Conservation (phyloP, 2,329 filamentous ascomycete genomes). For the Malbranchea zuffiana region DNA sequence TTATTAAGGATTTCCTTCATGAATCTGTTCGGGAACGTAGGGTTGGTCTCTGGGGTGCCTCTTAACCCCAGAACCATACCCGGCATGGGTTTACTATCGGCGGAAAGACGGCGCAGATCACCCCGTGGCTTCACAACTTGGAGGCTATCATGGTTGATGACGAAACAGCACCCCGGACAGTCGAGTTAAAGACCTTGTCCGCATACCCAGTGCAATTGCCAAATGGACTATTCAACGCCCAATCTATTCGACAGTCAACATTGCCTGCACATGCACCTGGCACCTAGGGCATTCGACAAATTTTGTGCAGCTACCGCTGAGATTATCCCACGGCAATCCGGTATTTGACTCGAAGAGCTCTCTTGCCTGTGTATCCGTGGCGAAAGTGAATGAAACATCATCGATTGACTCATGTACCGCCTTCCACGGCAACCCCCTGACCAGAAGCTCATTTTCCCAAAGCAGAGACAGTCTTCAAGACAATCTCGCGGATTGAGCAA, state of each 20-base stretch:
- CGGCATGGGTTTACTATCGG: slow-evolving; percentile 47
- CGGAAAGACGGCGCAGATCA: slow-evolving; percentile 44
- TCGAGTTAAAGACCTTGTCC: slow-evolving; percentile 38
- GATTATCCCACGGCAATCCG: slow-evolving; percentile 49
- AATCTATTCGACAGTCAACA: slow-evolving; percentile 49
- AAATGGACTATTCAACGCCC: slow-evolving; percentile 20
- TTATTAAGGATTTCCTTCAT: slow-evolving; percentile 41
- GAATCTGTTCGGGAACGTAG: slow-evolving; percentile 50
- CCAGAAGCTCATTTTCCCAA: slow-evolving; percentile 48
- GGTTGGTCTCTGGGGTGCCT: slow-evolving; percentile 39
- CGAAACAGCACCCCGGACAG: slow-evolving; percentile 44
- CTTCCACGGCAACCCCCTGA: slow-evolving; percentile 55
- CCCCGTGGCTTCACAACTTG: slow-evolving; percentile 50
- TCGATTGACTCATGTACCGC: slow-evolving; percentile 49
- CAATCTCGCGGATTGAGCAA: slow-evolving; percentile 67
- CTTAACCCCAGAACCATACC: slow-evolving; percentile 52
- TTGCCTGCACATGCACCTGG: slow-evolving; percentile 31
- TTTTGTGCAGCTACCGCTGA: slow-evolving; percentile 42
- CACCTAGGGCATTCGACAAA: slow-evolving; percentile 49
- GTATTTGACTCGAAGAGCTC: slow-evolving; percentile 41
- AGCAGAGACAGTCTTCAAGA: slow-evolving; percentile 60
- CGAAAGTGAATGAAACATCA: slow-evolving; percentile 46
- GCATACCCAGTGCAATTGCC: slow-evolving; percentile 23
- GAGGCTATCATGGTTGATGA: slow-evolving; percentile 48
- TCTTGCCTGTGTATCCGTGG: slow-evolving; percentile 36